These are phyloP conservation scores for Calonectria leucothoes DNA, from an alignment of 2,329 filamentous ascomycete species.

Conservation along the genomic window DNA sequence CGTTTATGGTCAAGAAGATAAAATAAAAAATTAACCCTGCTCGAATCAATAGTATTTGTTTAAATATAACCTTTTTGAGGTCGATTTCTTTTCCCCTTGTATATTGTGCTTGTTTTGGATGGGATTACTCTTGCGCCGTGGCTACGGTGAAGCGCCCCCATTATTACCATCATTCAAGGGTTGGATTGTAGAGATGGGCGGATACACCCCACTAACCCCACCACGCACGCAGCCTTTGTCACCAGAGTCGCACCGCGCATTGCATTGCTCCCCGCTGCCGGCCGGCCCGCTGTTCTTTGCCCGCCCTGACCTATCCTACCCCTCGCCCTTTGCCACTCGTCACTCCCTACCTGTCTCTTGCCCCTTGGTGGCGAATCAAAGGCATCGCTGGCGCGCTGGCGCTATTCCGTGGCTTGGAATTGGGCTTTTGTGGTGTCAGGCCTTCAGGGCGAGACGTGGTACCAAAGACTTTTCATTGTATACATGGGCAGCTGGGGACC, in stretches of 20 bases:
- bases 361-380: slow-evolving; percentile 13
- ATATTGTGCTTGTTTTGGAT: background rate
- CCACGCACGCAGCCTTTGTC: slow-evolving; percentile 1
- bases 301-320: slow-evolving; percentile 8
- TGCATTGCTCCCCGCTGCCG: background rate
- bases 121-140: background rate
- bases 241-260: background rate
- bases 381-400: background rate
- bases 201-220: slow-evolving; percentile 12
- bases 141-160: background rate
- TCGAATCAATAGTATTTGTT: too few relatives aligned
- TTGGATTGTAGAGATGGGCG: background rate
- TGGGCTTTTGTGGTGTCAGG: slow-evolving; percentile 6
- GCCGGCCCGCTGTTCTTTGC: slow-evolving; percentile 6
- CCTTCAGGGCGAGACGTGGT: background rate
- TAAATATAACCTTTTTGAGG: too few relatives aligned
- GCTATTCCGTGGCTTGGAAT: background rate
- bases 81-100: too few relatives aligned
- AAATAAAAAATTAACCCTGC: too few relatives aligned
- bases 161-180: background rate
- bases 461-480: background rate
- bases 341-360: slow-evolving; percentile 32
- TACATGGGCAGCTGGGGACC: background rate
- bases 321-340: slow-evolving; percentile 31
- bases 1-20: background rate